phyloP scores from a whole-genome alignment of 2,329 filamentous ascomycete species.

The Knoxdaviesia proteae region DNA sequence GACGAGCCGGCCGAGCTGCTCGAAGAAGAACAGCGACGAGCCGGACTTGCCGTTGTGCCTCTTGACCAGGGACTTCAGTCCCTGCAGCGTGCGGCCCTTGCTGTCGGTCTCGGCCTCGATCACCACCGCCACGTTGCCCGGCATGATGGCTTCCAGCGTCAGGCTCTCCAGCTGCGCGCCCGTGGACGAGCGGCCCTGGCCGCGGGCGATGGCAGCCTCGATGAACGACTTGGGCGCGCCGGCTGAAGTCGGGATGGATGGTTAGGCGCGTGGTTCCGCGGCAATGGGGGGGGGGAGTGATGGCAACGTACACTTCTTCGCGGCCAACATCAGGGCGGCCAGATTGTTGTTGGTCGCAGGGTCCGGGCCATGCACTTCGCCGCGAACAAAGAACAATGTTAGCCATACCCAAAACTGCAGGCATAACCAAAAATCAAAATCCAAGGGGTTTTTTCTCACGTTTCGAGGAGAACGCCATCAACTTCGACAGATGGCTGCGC shows the following conservation, averaged over 20 bases:
- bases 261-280: slow-evolving; percentile 7
- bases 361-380: slow-evolving; percentile 3
- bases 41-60: slow-evolving; percentile 47
- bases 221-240: slow-evolving; percentile 71
- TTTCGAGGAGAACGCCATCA: slow-evolving; percentile 57
- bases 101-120: slow-evolving; percentile 75
- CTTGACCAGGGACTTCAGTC: slow-evolving; percentile 53
- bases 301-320: slow-evolving; percentile 46
- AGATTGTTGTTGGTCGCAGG: slow-evolving; percentile 56
- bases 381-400: no score
- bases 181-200: slow-evolving; percentile 59
- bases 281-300: slow-evolving; percentile 4
- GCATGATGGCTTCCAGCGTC: slow-evolving; percentile 63
- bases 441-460: slow-evolving; percentile 24
- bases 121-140: slow-evolving; percentile 55
- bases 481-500: slow-evolving; percentile 46
- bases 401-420: not conserved
- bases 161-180: slow-evolving; percentile 60
- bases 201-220: slow-evolving; percentile 68
- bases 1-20: slow-evolving; percentile 53
- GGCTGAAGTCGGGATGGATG: slow-evolving; percentile 16
- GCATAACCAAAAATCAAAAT: no score
- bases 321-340: slow-evolving; percentile 47
- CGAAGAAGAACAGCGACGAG: slow-evolving; percentile 68
- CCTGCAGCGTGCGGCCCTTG: slow-evolving; percentile 50